A percentile compares a stretch with the other conserved stretches of the same genome.
Conservation (phyloP, 2,329 filamentous ascomycete species). For the Xylariaceae sp. region DNA sequence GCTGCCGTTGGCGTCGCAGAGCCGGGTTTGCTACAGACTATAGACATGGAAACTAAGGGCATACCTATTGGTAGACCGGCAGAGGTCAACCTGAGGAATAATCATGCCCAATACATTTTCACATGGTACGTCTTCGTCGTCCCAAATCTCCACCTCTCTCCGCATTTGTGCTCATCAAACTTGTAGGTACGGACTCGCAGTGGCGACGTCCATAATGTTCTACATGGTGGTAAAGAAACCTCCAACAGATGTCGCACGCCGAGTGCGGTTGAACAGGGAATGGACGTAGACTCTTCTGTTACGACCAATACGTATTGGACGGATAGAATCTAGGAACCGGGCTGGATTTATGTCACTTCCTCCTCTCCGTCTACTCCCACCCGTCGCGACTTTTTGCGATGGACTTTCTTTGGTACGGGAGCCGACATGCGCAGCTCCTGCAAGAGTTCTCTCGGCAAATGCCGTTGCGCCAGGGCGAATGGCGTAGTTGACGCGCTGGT, state of each 20-base stretch:
- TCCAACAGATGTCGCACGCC: conserved; percentile 69
- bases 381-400: conserved; percentile 42
- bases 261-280: conserved; percentile 75
- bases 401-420: conserved; percentile 53
- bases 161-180: conserved; percentile 11
- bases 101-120: conserved; percentile 97
- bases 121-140: conserved; percentile 76
- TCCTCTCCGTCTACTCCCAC: conserved; percentile 48
- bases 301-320: conserved; percentile 3
- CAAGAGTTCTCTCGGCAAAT: conserved; percentile 79
- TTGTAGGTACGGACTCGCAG: conserved; percentile 78
- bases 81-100: conserved; percentile 93
- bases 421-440: conserved; percentile 78
- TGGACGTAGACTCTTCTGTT: conserved; percentile 57
- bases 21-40: conserved; percentile 75
- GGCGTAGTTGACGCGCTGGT: conserved; percentile 71
- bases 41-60: conserved; percentile 76
- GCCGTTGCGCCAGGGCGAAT: conserved; percentile 82
- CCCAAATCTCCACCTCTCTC: background rate
- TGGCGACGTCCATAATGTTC: conserved; percentile 91
- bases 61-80: conserved; percentile 86
- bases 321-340: background rate
- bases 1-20: conserved; percentile 49
- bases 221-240: conserved; percentile 94
- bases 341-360: conserved; percentile 36